Conservation (phyloP, 73 alveolate species). For the Paramecium pentaurelia region DNA sequence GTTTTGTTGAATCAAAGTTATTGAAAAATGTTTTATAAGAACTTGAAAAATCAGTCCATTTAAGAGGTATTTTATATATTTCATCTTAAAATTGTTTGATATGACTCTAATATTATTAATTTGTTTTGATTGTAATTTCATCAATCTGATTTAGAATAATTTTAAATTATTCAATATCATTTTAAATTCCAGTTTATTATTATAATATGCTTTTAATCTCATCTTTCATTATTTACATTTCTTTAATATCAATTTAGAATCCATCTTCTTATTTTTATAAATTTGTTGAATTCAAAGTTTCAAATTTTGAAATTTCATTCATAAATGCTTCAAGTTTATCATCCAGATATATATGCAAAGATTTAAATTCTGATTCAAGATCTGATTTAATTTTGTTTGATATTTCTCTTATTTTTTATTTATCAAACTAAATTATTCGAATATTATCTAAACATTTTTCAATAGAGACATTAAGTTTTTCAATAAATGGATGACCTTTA, state of each 20-base stretch:
- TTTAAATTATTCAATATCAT: constrained; percentile 4
- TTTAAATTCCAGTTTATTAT: not conserved
- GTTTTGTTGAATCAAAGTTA: not conserved
- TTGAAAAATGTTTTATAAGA: not conserved
- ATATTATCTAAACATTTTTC: not conserved
- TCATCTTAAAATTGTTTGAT: not conserved
- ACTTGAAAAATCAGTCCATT: not conserved
- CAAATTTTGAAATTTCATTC: not conserved
- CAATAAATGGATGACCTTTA: constrained; percentile 39
- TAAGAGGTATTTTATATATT: not conserved
- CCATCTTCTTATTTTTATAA: not conserved
- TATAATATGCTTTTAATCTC: not conserved
- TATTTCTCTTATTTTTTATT: not conserved
- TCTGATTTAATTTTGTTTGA: not conserved
- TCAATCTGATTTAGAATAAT: not conserved
- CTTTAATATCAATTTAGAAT: not conserved
- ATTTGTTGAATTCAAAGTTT: not conserved
- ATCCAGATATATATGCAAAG: not conserved
- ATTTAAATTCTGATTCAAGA: not conserved
- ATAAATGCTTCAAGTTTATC: not conserved
- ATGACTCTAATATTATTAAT: not conserved
- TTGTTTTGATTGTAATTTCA: not conserved
- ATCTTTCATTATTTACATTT: constrained; percentile 6
- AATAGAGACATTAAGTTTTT: not conserved
- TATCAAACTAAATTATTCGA: constrained; percentile 1